Base-by-base conservation (phyloP, 2,329 filamentous ascomycete species). In the Penicillium sp. region DNA sequence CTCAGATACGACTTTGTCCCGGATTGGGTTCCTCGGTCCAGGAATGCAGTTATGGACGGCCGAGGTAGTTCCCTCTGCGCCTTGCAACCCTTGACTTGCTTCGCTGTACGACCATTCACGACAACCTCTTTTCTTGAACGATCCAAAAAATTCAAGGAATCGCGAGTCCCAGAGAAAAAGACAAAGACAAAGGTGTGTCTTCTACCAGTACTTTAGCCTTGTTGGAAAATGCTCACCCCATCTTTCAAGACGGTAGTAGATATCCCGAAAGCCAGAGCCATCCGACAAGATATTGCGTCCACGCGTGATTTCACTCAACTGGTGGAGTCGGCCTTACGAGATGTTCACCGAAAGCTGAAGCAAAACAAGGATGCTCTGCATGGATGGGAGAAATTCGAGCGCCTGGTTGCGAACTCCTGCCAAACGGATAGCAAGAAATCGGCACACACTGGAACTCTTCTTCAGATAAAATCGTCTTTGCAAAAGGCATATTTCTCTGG, bases 401-500 rank as follows among this genome's bases (percentile, higher is more conserved):
- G 70, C 8, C 66, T 60, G 50, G 53, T 71, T 9, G 45, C 65
- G 43, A 70, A 69, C 46, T 70, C 72, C 9, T 69, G 67, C 49
- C 62, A 61, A 31, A 13, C 70, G 34, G 64, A 69, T 10, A 62
- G 65, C 6, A 57, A 58, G 21, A 18, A 32, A 6, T 48, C 43
- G 16, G 50, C 49, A 10, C 62, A 61, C 11, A 7, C 50, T 55
- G 42, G 27, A 14, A 61, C 66, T 11, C 52, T 61, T 8, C 52
- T 72, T 39, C 57, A 55, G 18, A 32, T 68, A 11, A 73, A 70
- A 51, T 13, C 45, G 13, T 56, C 77, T 46, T 69, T 91, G 52
- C 82, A 83, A 55, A 79, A 83, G 49, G 82, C 83, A 2, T 90
- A 87, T 64, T 75, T 87, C 40, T 67, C 74, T 5, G 74, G 67